Conservation (phyloP, 2,329 filamentous ascomycete genomes). For the Orbilia oligospora region DNA sequence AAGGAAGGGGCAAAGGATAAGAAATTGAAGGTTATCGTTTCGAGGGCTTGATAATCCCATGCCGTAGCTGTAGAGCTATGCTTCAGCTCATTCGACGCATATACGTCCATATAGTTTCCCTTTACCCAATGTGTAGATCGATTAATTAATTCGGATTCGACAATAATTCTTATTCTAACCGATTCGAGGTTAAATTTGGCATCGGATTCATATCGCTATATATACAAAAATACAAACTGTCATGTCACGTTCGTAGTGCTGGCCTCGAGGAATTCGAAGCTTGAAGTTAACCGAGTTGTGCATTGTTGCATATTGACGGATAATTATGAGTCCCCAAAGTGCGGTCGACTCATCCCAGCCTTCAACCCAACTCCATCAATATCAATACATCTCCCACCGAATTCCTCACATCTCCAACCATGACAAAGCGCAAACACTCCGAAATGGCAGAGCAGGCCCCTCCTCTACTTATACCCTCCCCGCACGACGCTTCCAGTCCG, state of each 20-base stretch:
- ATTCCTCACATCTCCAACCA: constrained; percentile 4
- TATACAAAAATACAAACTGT: no score
- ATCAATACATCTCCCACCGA: neutral
- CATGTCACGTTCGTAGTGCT: no score
- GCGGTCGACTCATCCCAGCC: constrained; percentile 16
- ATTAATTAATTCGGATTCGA: no score
- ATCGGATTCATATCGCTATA: no score
- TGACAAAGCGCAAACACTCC: constrained; percentile 55
- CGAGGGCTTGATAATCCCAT: constrained; percentile 28
- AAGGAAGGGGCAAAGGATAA: constrained; percentile 53
- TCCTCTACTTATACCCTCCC: constrained; percentile 24
- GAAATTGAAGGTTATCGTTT: constrained; percentile 47
- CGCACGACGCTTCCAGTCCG: constrained; percentile 50
- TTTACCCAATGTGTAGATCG: no score
- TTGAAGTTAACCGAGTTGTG: constrained; percentile 1
- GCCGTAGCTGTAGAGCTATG: neutral
- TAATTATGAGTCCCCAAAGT: neutral
- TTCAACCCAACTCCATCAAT: neutral
- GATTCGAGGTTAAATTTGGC: no score
- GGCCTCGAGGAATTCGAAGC: no score
- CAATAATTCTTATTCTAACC: no score
- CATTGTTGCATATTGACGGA: constrained; percentile 18
- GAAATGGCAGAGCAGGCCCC: constrained; percentile 32
- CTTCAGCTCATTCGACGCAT: no score
- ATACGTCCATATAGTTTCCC: no score